Base-by-base conservation (phyloP, 2,329 filamentous ascomycete species). In the Colletotrichum liriopes region DNA sequence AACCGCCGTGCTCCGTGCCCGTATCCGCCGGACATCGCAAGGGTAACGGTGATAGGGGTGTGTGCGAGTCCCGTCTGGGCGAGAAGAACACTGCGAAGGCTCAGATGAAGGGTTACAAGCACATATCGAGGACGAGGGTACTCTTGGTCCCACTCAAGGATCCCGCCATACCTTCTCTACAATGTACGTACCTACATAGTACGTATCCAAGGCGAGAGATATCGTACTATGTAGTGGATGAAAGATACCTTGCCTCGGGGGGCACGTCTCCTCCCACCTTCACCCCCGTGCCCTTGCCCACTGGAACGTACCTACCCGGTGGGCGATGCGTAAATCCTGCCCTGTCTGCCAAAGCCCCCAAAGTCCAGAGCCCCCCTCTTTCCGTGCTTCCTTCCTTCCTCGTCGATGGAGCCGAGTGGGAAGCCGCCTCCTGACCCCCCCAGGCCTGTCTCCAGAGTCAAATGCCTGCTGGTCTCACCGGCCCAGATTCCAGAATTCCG, bases 401-500 rank as follows among this genome's bases (percentile, higher is more conserved):
- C 59, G 68, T 68, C 58, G 35, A 63, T 59, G 59, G 59, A 68
- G 32, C 65, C 65, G 58, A 68, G 65, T 68, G 51, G 65, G 52
- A 58, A 72, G 61, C 65, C 35, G 32, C 69, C 43, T 63, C 51
- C 65, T 49, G 45, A 23, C 45, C 47, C 61, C 39, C 29, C 61
- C 60, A 41, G 29, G 52, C 43, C 47, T 63, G 16, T 18, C 37
- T 39, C 37, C 45, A 64, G 37, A 26, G 47, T 37, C 35, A 20
- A 60, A 32, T 43, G 49, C 20, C 61, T 43, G 18, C 61, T 35
- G 47, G 47, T 26, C 41, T 62, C 47, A 68, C 51, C 65, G 43
- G 37, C 43, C 55, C 51, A 52, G 32, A 62, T 71, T 68, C 69
- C 69, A 71, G 69, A 58, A 71, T 71, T 63, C 56, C 69, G 69